phyloP scores from a whole-genome alignment of 2,329 filamentous ascomycete genomes.

The Colletotrichum spinosum region DNA sequence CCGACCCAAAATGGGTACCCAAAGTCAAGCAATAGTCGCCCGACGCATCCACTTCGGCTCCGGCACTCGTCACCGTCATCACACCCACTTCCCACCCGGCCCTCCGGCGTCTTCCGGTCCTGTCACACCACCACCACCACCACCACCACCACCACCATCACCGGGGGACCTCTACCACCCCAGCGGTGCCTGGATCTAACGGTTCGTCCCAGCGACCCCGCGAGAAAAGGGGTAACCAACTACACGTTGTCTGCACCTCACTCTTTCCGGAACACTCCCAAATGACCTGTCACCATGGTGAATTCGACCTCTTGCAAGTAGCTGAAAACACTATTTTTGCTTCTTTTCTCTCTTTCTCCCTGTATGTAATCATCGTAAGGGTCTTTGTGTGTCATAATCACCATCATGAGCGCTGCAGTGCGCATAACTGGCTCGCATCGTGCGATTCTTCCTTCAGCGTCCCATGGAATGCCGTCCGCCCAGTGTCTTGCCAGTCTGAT shows the following conservation, averaged over 20 bases:
- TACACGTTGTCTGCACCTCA: not conserved
- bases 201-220: not conserved
- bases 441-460: not conserved
- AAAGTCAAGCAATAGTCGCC: too few relatives aligned
- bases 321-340: not conserved
- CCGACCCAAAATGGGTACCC: too few relatives aligned
- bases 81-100: slow-evolving; percentile 3
- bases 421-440: not conserved
- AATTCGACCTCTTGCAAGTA: not conserved
- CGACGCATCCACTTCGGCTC: slow-evolving; percentile 15
- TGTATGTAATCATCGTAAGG: slow-evolving; percentile 14
- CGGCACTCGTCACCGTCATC: not conserved
- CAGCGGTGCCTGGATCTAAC: slow-evolving; percentile 6
- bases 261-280: not conserved
- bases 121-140: slow-evolving; percentile 16
- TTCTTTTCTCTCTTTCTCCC: slow-evolving; percentile 3
- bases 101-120: slow-evolving; percentile 8
- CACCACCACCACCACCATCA: slow-evolving; percentile 8
- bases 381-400: slow-evolving; percentile 32
- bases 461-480: not conserved
- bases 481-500: not conserved
- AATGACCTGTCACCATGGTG: not conserved
- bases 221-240: slow-evolving; percentile 21
- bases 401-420: slow-evolving; percentile 20
- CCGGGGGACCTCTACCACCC: not conserved